phyloP scores from a whole-genome alignment of 192 early-diverging fungal genomes.

The Linnemannia hyalina region DNA sequence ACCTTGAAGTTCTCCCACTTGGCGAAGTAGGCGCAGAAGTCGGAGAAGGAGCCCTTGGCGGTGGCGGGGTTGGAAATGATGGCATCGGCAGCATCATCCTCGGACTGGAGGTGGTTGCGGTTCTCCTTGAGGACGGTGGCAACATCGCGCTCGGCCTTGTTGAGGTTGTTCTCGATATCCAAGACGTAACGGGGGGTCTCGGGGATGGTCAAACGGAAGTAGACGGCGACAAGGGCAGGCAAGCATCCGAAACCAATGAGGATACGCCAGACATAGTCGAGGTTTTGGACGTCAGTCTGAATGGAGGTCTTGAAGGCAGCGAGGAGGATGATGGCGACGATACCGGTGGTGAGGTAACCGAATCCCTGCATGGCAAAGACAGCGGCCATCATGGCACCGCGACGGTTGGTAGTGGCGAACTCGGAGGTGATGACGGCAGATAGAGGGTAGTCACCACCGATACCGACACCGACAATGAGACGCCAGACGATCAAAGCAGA shows the following conservation, averaged over 20 bases:
- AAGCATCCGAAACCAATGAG: slow-evolving; percentile 87
- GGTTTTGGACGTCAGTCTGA: slow-evolving; percentile 69
- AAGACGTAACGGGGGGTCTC: slow-evolving; percentile 89
- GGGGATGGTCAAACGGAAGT: slow-evolving; percentile 92
- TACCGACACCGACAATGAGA: slow-evolving; percentile 91
- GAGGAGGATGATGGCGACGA: slow-evolving; percentile 81
- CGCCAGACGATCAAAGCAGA: slow-evolving; percentile 90
- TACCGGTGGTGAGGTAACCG: slow-evolving; percentile 85
- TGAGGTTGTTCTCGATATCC: slow-evolving; percentile 52
- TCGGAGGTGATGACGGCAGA: slow-evolving; percentile 94
- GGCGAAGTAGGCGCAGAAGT: slow-evolving; percentile 74
- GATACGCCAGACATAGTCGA: slow-evolving; percentile 95
- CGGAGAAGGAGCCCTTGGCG: slow-evolving; percentile 44
- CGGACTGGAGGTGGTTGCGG: slow-evolving; percentile 45
- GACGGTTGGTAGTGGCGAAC: slow-evolving; percentile 83
- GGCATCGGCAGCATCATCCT: slow-evolving; percentile 37
- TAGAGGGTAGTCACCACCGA: slow-evolving; percentile 96
- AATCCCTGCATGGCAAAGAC: slow-evolving; percentile 97
- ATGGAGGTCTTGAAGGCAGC: slow-evolving; percentile 82
- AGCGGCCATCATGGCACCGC: slow-evolving; percentile 83
- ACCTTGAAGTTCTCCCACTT: slow-evolving; percentile 78
- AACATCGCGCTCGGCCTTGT: slow-evolving; percentile 51
- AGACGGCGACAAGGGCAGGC: slow-evolving; percentile 87
- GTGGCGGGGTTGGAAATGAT: slow-evolving; percentile 26
- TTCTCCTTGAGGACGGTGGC: slow-evolving; percentile 39